Base-by-base conservation (phyloP, 164 flowering plant species). In the Platanus orientalis region DNA sequence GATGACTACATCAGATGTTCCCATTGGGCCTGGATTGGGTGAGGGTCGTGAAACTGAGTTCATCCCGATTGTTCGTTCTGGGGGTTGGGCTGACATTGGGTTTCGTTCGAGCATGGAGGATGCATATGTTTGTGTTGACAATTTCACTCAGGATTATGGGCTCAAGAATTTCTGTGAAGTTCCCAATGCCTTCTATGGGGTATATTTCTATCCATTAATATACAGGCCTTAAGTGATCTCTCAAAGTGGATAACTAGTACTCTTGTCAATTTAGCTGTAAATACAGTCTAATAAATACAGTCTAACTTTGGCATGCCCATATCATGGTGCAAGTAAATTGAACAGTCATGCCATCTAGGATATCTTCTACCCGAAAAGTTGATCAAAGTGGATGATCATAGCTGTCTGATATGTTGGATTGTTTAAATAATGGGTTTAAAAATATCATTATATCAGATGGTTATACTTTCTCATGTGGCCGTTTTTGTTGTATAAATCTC, bases 151-250 rank as follows among this genome's bases (percentile, higher is more conserved):
- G 44, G 83, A 85, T 26, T 80, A 78, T 74, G 86, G 87, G 30
- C 59, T 78, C 21, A 67, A 75, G 61, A 77, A 65, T 69, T 62
- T 70, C 16, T 45, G 48, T 7, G 71, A 76, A 64, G 84, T 77
- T 55, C 96, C 97, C 24, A 76, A 56, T 76, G 96, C 97, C 61
- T 90, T 92, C 72, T 92, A 90, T 82, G 98, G 93, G 95, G 95
- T 91, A 81, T 47, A 9, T 59, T 24, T 69, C 36, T 65, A 14
- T 70, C 47, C 71, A 40, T 60, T 67, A 27, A 1, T 27, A 29
- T 61, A 57, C 9, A 6, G 50, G 17, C 32, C 20, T 1, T 36
- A 21, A 27, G 13, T 39, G 14, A 27, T 65, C 49, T 54, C 45
- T 60, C 30, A 7, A 17, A 30, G 6, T 11, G 4, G 29, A 34